Percentiles rank a stretch among this genome's conserved stretches.
Conservation (phyloP, 768 basidiomycete species). For the Collybiopsis luxurians region DNA sequence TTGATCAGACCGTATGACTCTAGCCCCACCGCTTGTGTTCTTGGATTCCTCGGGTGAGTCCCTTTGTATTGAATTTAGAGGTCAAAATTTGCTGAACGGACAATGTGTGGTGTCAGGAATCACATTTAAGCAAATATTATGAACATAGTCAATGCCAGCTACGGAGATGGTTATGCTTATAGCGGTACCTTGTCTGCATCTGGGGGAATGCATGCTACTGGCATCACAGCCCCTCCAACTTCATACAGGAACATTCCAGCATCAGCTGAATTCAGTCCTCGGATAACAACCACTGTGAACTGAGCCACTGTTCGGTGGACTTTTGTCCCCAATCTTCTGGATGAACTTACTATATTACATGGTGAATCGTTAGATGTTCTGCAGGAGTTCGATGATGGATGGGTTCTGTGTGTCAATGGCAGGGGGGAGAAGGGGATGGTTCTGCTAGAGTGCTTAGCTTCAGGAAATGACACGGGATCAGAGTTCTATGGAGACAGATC, state of each 20-base stretch:
- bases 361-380: conserved; percentile 59
- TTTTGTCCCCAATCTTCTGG: conserved; percentile 67
- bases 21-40: too few relatives aligned
- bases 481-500: not conserved
- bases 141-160: conserved; percentile 1
- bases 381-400: conserved; percentile 72
- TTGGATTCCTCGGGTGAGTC: too few relatives aligned
- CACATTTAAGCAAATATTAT: too few relatives aligned
- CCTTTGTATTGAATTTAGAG: too few relatives aligned
- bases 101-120: too few relatives aligned
- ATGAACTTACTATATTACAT: conserved; percentile 61
- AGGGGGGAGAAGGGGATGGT: conserved; percentile 74
- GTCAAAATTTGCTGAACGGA: too few relatives aligned
- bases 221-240: conserved; percentile 12
- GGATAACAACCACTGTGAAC: conserved; percentile 21
- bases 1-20: too few relatives aligned
- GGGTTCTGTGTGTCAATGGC: conserved; percentile 62
- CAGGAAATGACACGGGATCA: not conserved
- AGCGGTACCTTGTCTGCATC: conserved; percentile 5
- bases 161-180: conserved; percentile 18
- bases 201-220: conserved; percentile 8
- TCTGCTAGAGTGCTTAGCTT: conserved; percentile 69
- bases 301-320: conserved; percentile 48
- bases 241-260: conserved; percentile 19
- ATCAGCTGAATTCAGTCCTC: conserved; percentile 5